A percentile compares a stretch with the other conserved stretches of the same genome.
phyloP scores from a whole-genome alignment of 2,329 filamentous ascomycete species.

The Sporothrix luriei region DNA sequence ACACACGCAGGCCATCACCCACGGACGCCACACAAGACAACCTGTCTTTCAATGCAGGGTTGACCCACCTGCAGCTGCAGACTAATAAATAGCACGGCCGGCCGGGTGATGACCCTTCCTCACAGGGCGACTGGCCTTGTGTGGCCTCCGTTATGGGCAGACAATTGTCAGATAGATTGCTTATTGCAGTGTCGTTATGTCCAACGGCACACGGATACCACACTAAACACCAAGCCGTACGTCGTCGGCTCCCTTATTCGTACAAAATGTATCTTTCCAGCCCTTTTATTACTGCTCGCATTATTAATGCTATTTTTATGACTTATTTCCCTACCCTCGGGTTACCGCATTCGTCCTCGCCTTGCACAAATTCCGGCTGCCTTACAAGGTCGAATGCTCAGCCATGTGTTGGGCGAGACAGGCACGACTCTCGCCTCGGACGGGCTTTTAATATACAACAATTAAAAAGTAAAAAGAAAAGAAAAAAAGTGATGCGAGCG shows the following conservation, averaged over 20 bases:
- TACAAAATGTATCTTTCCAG: background rate
- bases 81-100: background rate
- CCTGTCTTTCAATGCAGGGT: constrained; percentile 11
- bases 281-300: background rate
- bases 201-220: constrained; percentile 8
- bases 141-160: background rate
- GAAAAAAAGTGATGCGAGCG: no score
- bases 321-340: constrained; percentile 8
- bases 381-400: constrained; percentile 24
- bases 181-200: background rate
- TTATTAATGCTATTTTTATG: background rate
- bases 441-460: background rate
- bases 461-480: background rate
- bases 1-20: no score
- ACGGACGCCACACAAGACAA: background rate
- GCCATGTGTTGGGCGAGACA: constrained; percentile 19
- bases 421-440: constrained; percentile 3
- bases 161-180: background rate
- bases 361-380: constrained; percentile 12
- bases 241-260: background rate
- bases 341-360: constrained; percentile 24
- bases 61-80: constrained; percentile 21
- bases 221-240: background rate
- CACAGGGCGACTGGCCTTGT: constrained; percentile 18
- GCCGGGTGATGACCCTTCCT: constrained; percentile 21